Conservation (phyloP, 768 basidiomycete genomes). For the Boletus pseudopeckii region DNA sequence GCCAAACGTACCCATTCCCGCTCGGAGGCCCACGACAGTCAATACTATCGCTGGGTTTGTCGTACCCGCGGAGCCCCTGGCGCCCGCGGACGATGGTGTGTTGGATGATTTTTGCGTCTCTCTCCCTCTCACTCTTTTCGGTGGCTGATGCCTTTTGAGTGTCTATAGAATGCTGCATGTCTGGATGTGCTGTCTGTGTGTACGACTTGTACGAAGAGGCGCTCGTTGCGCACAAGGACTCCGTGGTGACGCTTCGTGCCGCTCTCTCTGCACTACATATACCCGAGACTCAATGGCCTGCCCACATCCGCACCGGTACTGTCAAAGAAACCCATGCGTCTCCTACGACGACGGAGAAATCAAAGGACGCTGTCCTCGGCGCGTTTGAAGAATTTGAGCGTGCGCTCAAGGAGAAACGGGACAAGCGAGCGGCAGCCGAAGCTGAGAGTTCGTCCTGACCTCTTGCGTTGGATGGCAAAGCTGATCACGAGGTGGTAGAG, state of each 20-base stretch:
- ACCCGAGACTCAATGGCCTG: conserved; percentile 66
- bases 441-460: conserved; percentile 38
- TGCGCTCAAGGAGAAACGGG: conserved; percentile 47
- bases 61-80: conserved; percentile 59
- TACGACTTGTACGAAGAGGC: conserved; percentile 85
- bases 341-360: conserved; percentile 5
- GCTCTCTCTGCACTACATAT: conserved; percentile 48
- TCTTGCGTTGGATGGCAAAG: not conserved
- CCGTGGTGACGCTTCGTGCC: conserved; percentile 46
- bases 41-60: conserved; percentile 28
- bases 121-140: too few species aligned
- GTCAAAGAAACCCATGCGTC: not conserved
- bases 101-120: not conserved
- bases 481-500: conserved; percentile 19
- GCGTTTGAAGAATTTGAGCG: conserved; percentile 76
- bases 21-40: not conserved
- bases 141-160: not conserved
- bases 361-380: conserved; percentile 41
- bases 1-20: not conserved
- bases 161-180: conserved; percentile 88
- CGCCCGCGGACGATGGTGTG: conserved; percentile 57
- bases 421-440: conserved; percentile 28
- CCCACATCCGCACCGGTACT: conserved; percentile 35
- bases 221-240: conserved; percentile 55
- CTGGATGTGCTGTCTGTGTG: conserved; percentile 85